A percentile compares a stretch with the other conserved stretches of the same genome.
Evolutionary conservation across 176 grass and related monocot genomes (phyloP).

Genomic region (Avena eriantha): DNA sequence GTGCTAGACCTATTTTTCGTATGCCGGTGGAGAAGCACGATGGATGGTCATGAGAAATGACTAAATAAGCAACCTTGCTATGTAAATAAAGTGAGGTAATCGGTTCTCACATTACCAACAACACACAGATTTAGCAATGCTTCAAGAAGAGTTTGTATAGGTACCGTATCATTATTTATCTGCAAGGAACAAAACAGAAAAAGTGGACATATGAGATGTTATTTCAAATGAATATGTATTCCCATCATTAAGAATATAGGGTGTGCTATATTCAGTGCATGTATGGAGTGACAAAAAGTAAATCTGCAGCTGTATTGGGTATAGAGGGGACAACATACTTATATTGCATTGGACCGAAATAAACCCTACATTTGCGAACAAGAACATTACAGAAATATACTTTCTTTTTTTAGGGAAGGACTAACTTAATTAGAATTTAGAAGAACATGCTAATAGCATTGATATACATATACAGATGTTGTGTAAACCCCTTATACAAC

Average conservation of each 20-base stretch:
- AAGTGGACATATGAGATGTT: constrained; percentile 17
- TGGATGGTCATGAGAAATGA: neutral
- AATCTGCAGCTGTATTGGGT: neutral
- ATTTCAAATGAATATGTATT: constrained; percentile 25
- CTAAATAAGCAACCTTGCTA: constrained; percentile 30
- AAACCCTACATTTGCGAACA: neutral
- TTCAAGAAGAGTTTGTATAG: constrained; percentile 66
- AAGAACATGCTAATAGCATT: constrained; percentile 6
- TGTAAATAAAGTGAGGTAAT: constrained; percentile 19
- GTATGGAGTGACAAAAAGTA: neutral
- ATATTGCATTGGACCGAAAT: neutral
- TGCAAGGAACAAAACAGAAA: constrained; percentile 50
- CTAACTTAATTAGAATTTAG: constrained; percentile 13
- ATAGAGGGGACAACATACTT: neutral
- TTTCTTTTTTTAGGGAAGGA: neutral
- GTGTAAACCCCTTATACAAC: neutral
- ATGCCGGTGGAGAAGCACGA: constrained; percentile 29
- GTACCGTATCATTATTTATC: constrained; percentile 60
- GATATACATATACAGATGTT: neutral
- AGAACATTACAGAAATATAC: neutral
- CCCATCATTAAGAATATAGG: neutral
- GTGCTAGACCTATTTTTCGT: constrained; percentile 4
- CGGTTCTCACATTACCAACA: constrained; percentile 70
- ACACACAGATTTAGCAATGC: constrained; percentile 72
- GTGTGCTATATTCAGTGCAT: constrained; percentile 9